phyloP scores from a whole-genome alignment of 2,329 filamentous ascomycete species.

The Cladosporium sp. region DNA sequence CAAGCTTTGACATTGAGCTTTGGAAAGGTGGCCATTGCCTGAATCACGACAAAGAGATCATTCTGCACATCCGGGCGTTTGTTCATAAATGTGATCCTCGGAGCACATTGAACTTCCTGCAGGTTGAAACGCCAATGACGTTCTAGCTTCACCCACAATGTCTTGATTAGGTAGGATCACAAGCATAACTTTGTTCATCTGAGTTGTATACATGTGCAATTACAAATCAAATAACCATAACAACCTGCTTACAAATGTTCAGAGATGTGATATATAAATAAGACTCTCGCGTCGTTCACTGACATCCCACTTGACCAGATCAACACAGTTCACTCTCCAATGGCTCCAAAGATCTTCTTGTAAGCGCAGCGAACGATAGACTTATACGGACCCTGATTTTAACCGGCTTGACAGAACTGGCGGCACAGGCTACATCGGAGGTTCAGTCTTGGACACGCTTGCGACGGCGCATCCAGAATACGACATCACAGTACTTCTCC shows the following conservation, averaged over 20 bases:
- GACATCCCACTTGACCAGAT: no score
- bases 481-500: conserved; percentile 42
- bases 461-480: conserved; percentile 45
- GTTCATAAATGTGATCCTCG: no score
- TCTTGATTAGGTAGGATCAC: not conserved
- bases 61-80: no score
- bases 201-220: not conserved
- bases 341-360: conserved; percentile 5
- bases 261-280: no score
- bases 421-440: conserved; percentile 52
- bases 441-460: conserved; percentile 47
- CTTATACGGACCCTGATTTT: not conserved
- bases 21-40: no score
- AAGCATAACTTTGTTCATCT: not conserved
- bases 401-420: conserved; percentile 39
- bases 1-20: no score
- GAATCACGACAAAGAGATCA: no score
- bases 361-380: not conserved
- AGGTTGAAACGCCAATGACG: not conserved
- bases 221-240: not conserved
- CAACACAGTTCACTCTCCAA: not conserved
- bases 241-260: not conserved
- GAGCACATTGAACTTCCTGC: no score
- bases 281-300: no score
- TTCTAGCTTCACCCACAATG: not conserved